These are phyloP conservation scores for Citrus cavaleriei DNA, from an alignment of 345 rosid genomes.

Conservation along the genomic window DNA sequence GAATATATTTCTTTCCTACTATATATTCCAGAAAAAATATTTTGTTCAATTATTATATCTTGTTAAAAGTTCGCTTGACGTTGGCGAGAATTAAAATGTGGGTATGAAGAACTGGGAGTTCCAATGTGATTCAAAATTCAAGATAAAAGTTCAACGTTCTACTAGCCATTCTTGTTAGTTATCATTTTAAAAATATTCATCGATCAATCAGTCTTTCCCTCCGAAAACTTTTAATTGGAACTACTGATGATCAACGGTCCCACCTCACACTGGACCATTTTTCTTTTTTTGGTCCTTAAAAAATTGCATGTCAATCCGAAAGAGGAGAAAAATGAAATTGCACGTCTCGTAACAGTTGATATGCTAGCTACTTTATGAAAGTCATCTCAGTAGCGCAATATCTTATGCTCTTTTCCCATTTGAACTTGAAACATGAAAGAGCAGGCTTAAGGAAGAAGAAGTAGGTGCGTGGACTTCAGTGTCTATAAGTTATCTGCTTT, in stretches of 20 bases:
- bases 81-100: too few species aligned
- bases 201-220: constrained; percentile 5
- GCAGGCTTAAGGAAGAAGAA: constrained; percentile 19
- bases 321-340: constrained; percentile 11
- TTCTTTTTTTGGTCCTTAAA: not conserved
- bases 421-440: constrained; percentile 10
- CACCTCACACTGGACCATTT: not conserved
- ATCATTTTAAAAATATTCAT: not conserved
- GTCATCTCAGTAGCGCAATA: constrained; percentile 2
- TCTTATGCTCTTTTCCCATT: constrained; percentile 17
- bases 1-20: too few species aligned
- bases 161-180: not conserved
- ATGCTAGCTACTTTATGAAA: constrained; percentile 6
- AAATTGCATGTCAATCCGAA: constrained; percentile 12
- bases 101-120: not conserved
- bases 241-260: not conserved
- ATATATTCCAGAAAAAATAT: too few species aligned
- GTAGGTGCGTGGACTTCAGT: constrained; percentile 62
- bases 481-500: constrained; percentile 33
- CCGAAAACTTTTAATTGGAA: not conserved
- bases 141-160: not conserved
- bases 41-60: too few species aligned
- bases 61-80: too few species aligned
- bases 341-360: constrained; percentile 7
- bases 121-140: not conserved